These are phyloP conservation scores for Cunninghamia lanceolata DNA, from an alignment of 75 land plant genomes.

Conservation along the genomic window DNA sequence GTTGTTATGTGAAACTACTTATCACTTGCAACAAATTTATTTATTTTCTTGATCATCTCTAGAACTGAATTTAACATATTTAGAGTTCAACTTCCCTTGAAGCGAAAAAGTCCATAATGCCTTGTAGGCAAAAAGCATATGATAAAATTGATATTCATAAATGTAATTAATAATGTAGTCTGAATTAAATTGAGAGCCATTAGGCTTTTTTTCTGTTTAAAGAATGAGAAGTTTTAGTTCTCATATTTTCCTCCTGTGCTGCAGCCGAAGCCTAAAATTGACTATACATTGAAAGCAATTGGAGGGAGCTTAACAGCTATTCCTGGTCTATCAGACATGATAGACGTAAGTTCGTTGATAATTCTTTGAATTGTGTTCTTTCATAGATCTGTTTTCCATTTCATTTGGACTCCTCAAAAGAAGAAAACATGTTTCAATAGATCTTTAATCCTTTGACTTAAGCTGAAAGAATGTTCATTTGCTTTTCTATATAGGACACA, in stretches of 20 bases:
- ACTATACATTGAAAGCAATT: conserved; percentile 85
- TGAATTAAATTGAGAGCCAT: not conserved
- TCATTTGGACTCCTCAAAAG: too few species aligned
- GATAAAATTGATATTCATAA: not conserved
- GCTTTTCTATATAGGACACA: conserved; percentile 50
- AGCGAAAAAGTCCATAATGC: not conserved
- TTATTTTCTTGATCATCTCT: not conserved
- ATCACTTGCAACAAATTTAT: not conserved
- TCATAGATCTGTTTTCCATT: not conserved
- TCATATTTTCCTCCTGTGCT: conserved; percentile 3
- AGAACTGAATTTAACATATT: not conserved
- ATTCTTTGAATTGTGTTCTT: not conserved
- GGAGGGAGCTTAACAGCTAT: conserved; percentile 94
- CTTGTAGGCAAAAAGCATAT: not conserved
- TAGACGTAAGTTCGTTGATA: conserved; percentile 62
- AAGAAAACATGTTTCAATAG: not conserved
- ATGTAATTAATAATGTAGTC: not conserved
- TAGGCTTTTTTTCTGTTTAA: not conserved
- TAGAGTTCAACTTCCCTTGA: not conserved
- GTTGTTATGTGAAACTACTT: not conserved
- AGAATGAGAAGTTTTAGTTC: not conserved
- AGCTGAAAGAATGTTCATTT: not conserved
- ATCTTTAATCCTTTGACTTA: not conserved
- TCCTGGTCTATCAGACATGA: conserved; percentile 93
- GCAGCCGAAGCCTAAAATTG: conserved; percentile 92